phyloP scores from a whole-genome alignment of 129 eudicot genomes.

The Centella asiatica region DNA sequence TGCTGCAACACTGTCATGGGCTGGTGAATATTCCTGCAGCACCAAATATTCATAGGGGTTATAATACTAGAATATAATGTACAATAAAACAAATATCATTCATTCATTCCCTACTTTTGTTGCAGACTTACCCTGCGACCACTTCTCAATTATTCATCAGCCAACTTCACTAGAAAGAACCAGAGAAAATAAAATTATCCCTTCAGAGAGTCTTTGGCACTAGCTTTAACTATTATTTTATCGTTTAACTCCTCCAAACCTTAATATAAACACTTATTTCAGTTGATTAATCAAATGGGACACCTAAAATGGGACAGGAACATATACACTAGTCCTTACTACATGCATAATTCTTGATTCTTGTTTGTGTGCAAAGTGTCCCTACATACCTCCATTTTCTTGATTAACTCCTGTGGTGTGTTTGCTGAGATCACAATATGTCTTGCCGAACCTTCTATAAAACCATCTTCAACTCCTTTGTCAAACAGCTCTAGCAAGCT shows the following conservation, averaged over 20 bases:
- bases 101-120: not conserved
- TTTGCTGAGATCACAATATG: constrained; percentile 46
- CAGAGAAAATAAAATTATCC: not conserved
- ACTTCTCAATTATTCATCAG: constrained; percentile 19
- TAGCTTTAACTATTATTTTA: not conserved
- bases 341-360: not conserved
- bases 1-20: constrained; percentile 42
- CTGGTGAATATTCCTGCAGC: constrained; percentile 52
- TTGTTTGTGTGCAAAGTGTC: not conserved
- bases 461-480: constrained; percentile 76
- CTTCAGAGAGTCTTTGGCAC: not conserved
- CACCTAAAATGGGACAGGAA: no score
- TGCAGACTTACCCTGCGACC: no score
- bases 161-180: not conserved
- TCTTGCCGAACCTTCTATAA: constrained; percentile 56
- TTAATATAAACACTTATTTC: no score
- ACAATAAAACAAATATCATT: constrained; percentile 7
- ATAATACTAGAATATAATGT: not conserved
- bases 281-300: no score
- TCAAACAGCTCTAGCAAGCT: constrained; percentile 64
- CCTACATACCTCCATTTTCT: constrained; percentile 54
- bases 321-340: no score
- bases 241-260: no score
- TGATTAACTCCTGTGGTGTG: constrained; percentile 44
- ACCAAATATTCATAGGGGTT: not conserved